These are phyloP conservation scores for Hypoxylon subgilvum DNA, from an alignment of 495 filamentous ascomycete species.

Conservation along the genomic window DNA sequence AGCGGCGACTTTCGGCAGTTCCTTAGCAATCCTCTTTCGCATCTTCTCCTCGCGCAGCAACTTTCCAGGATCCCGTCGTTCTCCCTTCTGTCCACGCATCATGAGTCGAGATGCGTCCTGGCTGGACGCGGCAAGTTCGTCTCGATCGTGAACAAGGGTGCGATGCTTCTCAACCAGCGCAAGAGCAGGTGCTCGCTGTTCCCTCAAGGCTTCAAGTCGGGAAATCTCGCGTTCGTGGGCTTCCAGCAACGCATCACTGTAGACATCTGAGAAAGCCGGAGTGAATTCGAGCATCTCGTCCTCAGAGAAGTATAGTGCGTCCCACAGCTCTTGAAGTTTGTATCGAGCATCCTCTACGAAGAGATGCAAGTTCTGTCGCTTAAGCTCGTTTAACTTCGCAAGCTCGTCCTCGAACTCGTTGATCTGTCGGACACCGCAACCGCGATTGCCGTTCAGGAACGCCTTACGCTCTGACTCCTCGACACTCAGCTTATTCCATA, in stretches of 20 bases:
- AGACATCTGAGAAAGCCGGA: slow-evolving; percentile 86
- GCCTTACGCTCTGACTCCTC: slow-evolving; percentile 80
- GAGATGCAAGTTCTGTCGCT: slow-evolving; percentile 89
- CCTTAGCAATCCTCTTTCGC: slow-evolving; percentile 93
- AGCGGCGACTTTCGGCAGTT: slow-evolving; percentile 85
- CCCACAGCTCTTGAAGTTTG: slow-evolving; percentile 93
- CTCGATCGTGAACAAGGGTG: slow-evolving; percentile 81
- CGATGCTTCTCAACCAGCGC: slow-evolving; percentile 83
- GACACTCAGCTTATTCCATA: slow-evolving; percentile 88
- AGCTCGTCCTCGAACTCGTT: slow-evolving; percentile 95
- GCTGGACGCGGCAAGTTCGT: slow-evolving; percentile 83
- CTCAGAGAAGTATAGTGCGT: slow-evolving; percentile 89
- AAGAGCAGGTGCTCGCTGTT: slow-evolving; percentile 85
- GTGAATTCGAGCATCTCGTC: slow-evolving; percentile 98
- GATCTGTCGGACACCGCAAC: slow-evolving; percentile 83
- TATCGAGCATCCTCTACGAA: slow-evolving; percentile 93
- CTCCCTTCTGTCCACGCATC: slow-evolving; percentile 84
- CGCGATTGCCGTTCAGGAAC: slow-evolving; percentile 72
- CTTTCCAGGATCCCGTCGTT: slow-evolving; percentile 90
- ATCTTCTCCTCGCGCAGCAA: slow-evolving; percentile 98
- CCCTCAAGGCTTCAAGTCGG: slow-evolving; percentile 79
- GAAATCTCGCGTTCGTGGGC: slow-evolving; percentile 88
- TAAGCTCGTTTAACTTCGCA: slow-evolving; percentile 83
- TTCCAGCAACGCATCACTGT: slow-evolving; percentile 86
- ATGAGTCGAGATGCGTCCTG: slow-evolving; percentile 94